Percentiles rank a stretch among this genome's conserved stretches.
Evolutionary conservation across 2,329 filamentous ascomycete species (phyloP).

Genomic region (Chlorencoelia australis): DNA sequence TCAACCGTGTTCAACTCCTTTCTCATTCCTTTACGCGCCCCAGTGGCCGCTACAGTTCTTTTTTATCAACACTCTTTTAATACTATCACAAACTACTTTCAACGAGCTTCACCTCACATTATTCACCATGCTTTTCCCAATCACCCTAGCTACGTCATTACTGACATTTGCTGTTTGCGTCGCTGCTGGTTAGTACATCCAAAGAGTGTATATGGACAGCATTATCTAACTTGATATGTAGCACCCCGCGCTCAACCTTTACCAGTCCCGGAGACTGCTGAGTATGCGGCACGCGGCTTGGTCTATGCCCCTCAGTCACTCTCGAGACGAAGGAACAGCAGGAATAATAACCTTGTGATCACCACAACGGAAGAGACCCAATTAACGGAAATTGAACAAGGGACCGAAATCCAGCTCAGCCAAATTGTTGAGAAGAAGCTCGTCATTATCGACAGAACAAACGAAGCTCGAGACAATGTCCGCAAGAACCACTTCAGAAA

Average conservation of each 20-base stretch:
- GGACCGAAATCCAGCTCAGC: conserved; percentile 14
- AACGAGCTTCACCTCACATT: conserved; percentile 4
- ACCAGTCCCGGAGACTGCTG: conserved; percentile 13
- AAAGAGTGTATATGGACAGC: not conserved
- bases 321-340: conserved; percentile 5
- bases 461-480: conserved; percentile 20
- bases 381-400: conserved; percentile 6
- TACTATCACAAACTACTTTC: conserved; percentile 8
- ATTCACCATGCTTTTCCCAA: conserved; percentile 21
- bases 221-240: conserved; percentile 8
- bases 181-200: conserved; percentile 16
- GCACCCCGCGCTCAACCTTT: conserved; percentile 16
- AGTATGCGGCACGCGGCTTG: conserved; percentile 16
- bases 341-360: conserved; percentile 12
- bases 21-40: conserved; percentile 25
- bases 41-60: conserved; percentile 22
- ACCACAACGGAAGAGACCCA: conserved; percentile 11
- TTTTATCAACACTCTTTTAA: conserved; percentile 16
- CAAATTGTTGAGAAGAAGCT: conserved; percentile 10
- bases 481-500: conserved; percentile 23
- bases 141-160: conserved; percentile 10
- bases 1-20: conserved; percentile 18
- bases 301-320: conserved; percentile 13
- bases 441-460: conserved; percentile 8
- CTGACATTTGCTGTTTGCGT: conserved; percentile 18